These are phyloP conservation scores for Fusarium drepaniforme DNA, from an alignment of 2,329 filamentous ascomycete species.

Conservation along the genomic window DNA sequence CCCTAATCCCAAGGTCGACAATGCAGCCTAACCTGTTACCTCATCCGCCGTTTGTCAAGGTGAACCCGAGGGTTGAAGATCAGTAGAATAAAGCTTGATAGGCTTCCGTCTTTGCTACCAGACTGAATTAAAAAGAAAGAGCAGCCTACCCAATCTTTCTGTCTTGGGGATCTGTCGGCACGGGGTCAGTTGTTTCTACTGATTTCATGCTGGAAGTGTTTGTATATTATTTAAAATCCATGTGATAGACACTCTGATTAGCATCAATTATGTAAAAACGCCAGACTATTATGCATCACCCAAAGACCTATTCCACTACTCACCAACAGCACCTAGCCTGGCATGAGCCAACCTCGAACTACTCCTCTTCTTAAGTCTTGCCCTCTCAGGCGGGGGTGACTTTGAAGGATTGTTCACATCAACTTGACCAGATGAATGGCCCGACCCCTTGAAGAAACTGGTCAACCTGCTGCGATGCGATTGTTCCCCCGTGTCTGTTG, in stretches of 20 bases:
- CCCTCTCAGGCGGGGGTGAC: conserved; percentile 21
- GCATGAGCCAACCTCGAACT: conserved; percentile 30
- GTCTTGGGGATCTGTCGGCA: background rate
- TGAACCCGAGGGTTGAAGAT: too few species aligned
- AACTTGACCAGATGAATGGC: conserved; percentile 2
- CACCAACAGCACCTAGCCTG: conserved; percentile 30
- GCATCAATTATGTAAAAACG: background rate
- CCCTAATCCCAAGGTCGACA: too few species aligned
- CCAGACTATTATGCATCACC: background rate
- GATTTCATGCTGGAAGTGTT: background rate
- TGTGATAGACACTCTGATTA: background rate
- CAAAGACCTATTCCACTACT: background rate
- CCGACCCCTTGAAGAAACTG: conserved; percentile 27
- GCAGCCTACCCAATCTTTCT: too few species aligned
- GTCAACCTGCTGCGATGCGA: conserved; percentile 25
- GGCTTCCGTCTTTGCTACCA: too few species aligned
- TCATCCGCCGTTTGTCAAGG: too few species aligned
- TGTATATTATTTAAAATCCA: background rate
- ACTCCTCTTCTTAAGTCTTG: conserved; percentile 37
- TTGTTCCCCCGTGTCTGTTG: conserved; percentile 20
- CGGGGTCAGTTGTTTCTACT: background rate
- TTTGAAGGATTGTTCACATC: background rate
- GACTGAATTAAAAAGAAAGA: too few species aligned
- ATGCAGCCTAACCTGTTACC: too few species aligned
- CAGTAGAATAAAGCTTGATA: too few species aligned